Evolutionary conservation across 495 filamentous ascomycete genomes (phyloP), one percentile per base, ranked within the genome.

Genomic region (Neurospora tetrasperma): DNA sequence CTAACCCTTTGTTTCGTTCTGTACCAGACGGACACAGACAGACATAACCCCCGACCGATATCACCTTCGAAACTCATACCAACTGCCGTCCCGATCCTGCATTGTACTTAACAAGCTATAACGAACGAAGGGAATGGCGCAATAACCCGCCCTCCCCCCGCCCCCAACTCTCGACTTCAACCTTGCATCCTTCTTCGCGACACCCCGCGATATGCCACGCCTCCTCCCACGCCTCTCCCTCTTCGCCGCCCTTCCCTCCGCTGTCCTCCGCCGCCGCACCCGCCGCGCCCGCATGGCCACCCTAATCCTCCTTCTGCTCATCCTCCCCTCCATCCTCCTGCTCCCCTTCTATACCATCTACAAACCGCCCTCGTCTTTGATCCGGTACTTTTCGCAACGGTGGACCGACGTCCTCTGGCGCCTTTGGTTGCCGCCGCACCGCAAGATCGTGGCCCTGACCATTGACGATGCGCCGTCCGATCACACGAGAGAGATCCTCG

Each of bases 381-480:
- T 97, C 78, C 80, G 82, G 44, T 90, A 90, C 80, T 87, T 94
- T 73, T 85, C 90, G 76, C 83, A 82, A 73, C 88, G 86, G 41
- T 93, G 90, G 88, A 92, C 93, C 7, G 88, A 93, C 76, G 89
- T 94, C 23, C 85, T 96, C 59, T 96, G 88, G 84, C 89, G 89
- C 69, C 83, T 92, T 16, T 81, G 85, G 10, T 80, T 86, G 11
- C 80, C 80, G 1, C 83, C 86, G 0, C 72, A 79, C 39, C 81
- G 85, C 70, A 91, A 90, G 72, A 77, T 93, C 8, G 85, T 96
- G 16, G 93, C 92, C 2, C 86, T 97, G 39, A 95, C 92, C 5
- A 91, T 97, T 79, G 93, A 96, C 82, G 93, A 96, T 82, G 90
- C 87, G 23, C 93, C 93, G 4, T 93, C 91, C 1, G 80, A 86